Base-by-base conservation (phyloP, 208 protist genomes). In the Jaenimonas drosophilae region DNA sequence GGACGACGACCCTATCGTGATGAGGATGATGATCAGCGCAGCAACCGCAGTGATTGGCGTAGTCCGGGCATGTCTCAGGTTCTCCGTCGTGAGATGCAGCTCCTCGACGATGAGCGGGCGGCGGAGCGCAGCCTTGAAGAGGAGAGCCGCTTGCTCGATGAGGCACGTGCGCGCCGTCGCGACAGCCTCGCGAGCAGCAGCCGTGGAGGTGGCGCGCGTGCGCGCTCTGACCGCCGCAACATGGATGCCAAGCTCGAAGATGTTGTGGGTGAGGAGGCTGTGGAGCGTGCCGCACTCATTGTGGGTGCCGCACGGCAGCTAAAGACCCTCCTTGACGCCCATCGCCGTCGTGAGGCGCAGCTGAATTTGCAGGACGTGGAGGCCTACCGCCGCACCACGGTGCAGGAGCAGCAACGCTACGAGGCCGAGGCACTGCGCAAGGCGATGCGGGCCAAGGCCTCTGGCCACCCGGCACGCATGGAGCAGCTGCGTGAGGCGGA, bases 301-400 rank as follows among this genome's bases (percentile, higher is more conserved):
- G 75, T 85, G 6, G 75, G 74, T 0, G 76, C 62, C 6, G 74
- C 71, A 9, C 63, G 75, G 1, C 82, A 91, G 59, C 31, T 62
- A 49, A 70, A 82, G 34, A 61, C 57, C n/a, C 40, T 91, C 12
- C 36, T 67, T 26, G 53, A 41, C 34, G 65, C 59, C 25, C 75
- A 83, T 41, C 71, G 69, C 21, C 71, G 75, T 2, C 51, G 54
- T 44, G 49, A 72, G n/a, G 47, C 64, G 9, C 20, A 68, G 36
- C 42, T 85, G 24, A 34, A 60, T 12, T 20, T 88, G 5, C 9
- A 46, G 12, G 54, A 45, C 20, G 50, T 50, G 2, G 82, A 87
- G 68, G 11, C 25, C 14, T 59, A 77, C 36, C 70, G 74, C 4
- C 82, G 82, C 37, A 17, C 24, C 12, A 59, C 63, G 46, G 50